These are phyloP conservation scores for Trametes cingulata DNA, from an alignment of 768 basidiomycete species.

Conservation along the genomic window DNA sequence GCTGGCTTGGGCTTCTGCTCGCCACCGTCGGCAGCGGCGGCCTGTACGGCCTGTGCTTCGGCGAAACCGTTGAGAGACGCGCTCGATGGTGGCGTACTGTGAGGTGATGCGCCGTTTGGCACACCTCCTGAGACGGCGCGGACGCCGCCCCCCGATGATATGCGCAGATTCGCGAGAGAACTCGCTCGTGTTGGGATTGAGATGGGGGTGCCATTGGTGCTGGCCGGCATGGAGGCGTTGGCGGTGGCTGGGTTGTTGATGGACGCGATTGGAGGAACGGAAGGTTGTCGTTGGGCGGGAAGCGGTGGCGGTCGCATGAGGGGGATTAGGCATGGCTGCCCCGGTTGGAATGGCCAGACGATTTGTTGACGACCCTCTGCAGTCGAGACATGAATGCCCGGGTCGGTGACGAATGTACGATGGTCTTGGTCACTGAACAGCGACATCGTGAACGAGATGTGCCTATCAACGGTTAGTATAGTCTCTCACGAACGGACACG, in stretches of 20 bases:
- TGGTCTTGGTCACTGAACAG: conserved; percentile 57
- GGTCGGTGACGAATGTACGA: conserved; percentile 41
- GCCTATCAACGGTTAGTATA: conserved; percentile 36
- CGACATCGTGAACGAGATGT: conserved; percentile 49
- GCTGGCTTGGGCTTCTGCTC: conserved; percentile 24
- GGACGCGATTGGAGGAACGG: conserved; percentile 19
- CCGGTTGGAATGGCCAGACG: conserved; percentile 49
- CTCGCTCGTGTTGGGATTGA: conserved; percentile 56
- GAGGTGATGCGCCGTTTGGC: conserved; percentile 8
- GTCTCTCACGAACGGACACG: background rate
- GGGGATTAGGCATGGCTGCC: conserved; percentile 32
- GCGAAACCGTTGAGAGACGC: conserved; percentile 16
- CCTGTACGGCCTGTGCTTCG: conserved; percentile 15
- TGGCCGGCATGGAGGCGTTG: conserved; percentile 5
- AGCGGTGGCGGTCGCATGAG: conserved; percentile 11
- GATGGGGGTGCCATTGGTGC: conserved; percentile 47
- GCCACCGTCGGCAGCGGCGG: conserved; percentile 4
- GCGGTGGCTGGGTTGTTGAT: conserved; percentile 17
- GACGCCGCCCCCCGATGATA: conserved; percentile 59
- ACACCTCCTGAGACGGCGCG: conserved; percentile 28
- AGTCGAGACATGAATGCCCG: conserved; percentile 43
- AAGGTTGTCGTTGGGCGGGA: conserved; percentile 8
- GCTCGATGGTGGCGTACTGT: conserved; percentile 14
- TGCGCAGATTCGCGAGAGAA: conserved; percentile 57
- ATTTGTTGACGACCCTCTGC: conserved; percentile 53